Conservation (phyloP, 176 grass and related monocot genomes). For the Aechmea fasciata region DNA sequence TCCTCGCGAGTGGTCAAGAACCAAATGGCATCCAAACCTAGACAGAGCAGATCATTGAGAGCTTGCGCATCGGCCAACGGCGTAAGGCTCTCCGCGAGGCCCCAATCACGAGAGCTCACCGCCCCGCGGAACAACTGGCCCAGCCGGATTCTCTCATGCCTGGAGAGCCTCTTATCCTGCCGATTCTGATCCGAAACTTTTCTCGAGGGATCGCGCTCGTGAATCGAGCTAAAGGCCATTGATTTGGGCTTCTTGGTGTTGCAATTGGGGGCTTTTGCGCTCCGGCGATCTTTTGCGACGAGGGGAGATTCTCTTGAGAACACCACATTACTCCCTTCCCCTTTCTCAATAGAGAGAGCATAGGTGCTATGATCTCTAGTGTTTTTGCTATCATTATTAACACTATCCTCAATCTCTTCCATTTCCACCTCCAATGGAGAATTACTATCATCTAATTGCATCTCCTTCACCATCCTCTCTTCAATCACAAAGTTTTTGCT, state of each 20-base stretch:
- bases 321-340: slow-evolving; percentile 40
- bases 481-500: slow-evolving; percentile 20
- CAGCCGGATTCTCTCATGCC: slow-evolving; percentile 65
- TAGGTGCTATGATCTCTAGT: too few relatives aligned
- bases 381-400: too few relatives aligned
- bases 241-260: slow-evolving; percentile 53
- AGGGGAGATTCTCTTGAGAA: slow-evolving; percentile 43
- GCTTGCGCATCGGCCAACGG: slow-evolving; percentile 46
- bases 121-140: slow-evolving; percentile 62
- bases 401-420: too few relatives aligned
- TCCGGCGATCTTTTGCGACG: too few relatives aligned
- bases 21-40: slow-evolving; percentile 81
- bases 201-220: not conserved
- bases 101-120: slow-evolving; percentile 63
- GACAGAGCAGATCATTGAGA: slow-evolving; percentile 79
- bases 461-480: slow-evolving; percentile 28
- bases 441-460: slow-evolving; percentile 1
- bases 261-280: too few relatives aligned
- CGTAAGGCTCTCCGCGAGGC: slow-evolving; percentile 40
- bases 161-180: slow-evolving; percentile 64
- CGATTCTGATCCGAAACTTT: slow-evolving; percentile 34
- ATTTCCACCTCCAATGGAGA: too few relatives aligned
- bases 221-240: slow-evolving; percentile 37
- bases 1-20: slow-evolving; percentile 70
- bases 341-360: not conserved